A percentile compares a stretch with the other conserved stretches of the same genome.
Conservation (phyloP, 2,329 filamentous ascomycete species). For the Dactylellina drechsleri region DNA sequence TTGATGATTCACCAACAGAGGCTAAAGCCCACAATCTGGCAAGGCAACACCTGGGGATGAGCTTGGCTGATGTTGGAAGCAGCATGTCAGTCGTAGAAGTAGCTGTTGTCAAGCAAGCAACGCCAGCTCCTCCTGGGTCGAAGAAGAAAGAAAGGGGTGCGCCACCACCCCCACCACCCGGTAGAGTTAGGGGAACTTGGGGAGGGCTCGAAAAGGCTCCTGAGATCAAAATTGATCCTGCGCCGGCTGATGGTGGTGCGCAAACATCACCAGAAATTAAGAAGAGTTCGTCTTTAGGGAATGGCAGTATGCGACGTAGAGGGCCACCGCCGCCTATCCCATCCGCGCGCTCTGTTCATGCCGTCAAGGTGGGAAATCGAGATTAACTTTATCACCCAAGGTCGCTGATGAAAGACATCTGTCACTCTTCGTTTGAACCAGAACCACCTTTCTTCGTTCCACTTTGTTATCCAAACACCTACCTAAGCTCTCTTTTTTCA, state of each 20-base stretch:
- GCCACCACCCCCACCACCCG: constrained; percentile 42
- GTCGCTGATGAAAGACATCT: neutral
- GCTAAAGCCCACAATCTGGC: constrained; percentile 62
- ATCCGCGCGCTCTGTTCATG: constrained; percentile 42
- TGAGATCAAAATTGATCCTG: constrained; percentile 21
- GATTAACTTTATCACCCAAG: constrained; percentile 17
- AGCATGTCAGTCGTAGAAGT: constrained; percentile 80
- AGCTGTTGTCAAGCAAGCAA: constrained; percentile 81
- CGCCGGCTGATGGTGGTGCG: neutral
- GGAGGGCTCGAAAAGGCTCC: constrained; percentile 39
- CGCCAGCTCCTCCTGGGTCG: constrained; percentile 82
- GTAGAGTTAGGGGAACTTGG: constrained; percentile 35
- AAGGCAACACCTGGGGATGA: constrained; percentile 74
- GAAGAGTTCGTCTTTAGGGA: constrained; percentile 16
- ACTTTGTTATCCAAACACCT: too few relatives aligned
- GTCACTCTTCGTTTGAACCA: too few relatives aligned
- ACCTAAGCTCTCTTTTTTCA: neutral
- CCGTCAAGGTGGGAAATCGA: constrained; percentile 36
- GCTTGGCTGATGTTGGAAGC: constrained; percentile 76
- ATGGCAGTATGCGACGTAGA: constrained; percentile 33
- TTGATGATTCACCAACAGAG: constrained; percentile 63
- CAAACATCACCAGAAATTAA: constrained; percentile 7
- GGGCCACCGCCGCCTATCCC: constrained; percentile 44
- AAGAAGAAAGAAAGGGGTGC: constrained; percentile 62
- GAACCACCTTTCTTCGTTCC: too few relatives aligned